Evolutionary conservation across 805 yeast species (phyloP).

Genomic region (Yamadazyma nakazawae): DNA sequence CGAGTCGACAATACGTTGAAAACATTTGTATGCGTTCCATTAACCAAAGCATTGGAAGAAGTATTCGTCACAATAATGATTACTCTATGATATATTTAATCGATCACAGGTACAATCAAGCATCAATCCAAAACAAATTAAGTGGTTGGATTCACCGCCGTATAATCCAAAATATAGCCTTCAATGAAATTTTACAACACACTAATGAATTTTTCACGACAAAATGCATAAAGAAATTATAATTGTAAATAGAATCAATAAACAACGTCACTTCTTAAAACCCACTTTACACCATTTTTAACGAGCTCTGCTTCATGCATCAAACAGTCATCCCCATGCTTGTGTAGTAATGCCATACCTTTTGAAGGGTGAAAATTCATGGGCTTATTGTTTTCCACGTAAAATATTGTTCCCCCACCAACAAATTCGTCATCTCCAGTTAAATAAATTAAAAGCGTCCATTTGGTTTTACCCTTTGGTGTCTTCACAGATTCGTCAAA

Average conservation of each 20-base stretch:
- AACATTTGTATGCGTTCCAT: slow-evolving; percentile 87
- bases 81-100: slow-evolving; percentile 72
- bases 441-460: slow-evolving; percentile 59
- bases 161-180: slow-evolving; percentile 9
- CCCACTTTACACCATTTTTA: slow-evolving; percentile 55
- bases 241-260: slow-evolving; percentile 11
- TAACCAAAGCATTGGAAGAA: slow-evolving; percentile 89
- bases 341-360: slow-evolving; percentile 60
- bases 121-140: slow-evolving; percentile 52
- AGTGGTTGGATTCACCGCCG: slow-evolving; percentile 67
- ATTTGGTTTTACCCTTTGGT: slow-evolving; percentile 43
- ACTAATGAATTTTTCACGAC: slow-evolving; percentile 27
- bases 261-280: slow-evolving; percentile 56
- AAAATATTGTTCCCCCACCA: slow-evolving; percentile 62
- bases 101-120: slow-evolving; percentile 56
- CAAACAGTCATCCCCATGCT: slow-evolving; percentile 64
- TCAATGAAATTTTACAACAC: slow-evolving; percentile 17
- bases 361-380: slow-evolving; percentile 44
- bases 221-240: slow-evolving; percentile 10
- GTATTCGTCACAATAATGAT: slow-evolving; percentile 80
- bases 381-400: slow-evolving; percentile 27
- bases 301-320: slow-evolving; percentile 57
- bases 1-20: slow-evolving; percentile 63
- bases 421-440: slow-evolving; percentile 53
- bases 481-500: slow-evolving; percentile 55